Conservation (phyloP, 306 rosid genomes). For the Leucaena leucocephala region DNA sequence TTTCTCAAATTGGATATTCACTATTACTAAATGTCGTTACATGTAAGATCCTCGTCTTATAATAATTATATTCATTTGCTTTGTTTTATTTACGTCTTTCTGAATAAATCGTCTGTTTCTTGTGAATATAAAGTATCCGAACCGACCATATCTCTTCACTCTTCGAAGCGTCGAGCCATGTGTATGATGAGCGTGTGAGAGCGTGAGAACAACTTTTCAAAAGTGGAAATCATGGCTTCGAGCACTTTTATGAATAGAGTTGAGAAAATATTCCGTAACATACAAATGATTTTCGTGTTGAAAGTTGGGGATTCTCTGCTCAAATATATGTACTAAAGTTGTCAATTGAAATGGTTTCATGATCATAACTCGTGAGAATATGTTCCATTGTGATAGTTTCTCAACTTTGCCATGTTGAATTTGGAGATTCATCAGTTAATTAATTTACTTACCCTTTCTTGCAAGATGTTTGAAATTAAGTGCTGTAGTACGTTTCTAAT, state of each 20-base stretch:
- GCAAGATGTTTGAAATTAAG: not conserved
- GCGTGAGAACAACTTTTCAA: not conserved
- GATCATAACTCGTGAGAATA: not conserved
- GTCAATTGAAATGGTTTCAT: not conserved
- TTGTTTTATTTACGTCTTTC: not conserved
- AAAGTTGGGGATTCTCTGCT: not conserved
- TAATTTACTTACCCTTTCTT: not conserved
- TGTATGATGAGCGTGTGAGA: not conserved
- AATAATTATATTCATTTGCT: not conserved
- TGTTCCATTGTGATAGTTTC: not conserved
- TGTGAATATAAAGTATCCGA: not conserved
- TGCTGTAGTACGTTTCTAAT: not conserved
- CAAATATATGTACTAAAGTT: not conserved
- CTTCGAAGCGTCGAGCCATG: not conserved
- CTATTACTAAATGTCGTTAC: not conserved
- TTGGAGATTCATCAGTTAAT: not conserved
- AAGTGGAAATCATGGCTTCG: not conserved
- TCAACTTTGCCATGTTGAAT: not conserved
- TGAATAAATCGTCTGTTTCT: not conserved
- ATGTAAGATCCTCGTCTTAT: not conserved
- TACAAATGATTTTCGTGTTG: constrained; percentile 2
- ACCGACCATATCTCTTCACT: not conserved
- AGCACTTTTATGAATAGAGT: not conserved
- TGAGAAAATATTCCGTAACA: not conserved
- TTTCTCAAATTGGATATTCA: not conserved